phyloP scores from a whole-genome alignment of 179 eudicot species.

The Corrigiola litoralis region DNA sequence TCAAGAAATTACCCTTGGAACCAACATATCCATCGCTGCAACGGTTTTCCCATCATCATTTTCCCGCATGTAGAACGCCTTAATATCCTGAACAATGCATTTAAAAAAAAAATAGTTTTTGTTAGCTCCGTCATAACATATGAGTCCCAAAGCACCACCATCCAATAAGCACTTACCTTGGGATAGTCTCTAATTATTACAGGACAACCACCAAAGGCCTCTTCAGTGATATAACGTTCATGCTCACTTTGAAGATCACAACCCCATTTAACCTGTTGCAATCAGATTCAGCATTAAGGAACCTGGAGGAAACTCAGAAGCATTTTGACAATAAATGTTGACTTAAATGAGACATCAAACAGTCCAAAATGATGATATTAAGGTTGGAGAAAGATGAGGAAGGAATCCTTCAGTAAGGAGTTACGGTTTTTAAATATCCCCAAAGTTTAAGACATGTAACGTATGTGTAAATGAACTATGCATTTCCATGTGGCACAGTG shows the following conservation, averaged over 20 bases:
- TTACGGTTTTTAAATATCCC: no score
- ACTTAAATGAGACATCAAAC: background rate
- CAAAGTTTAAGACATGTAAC: no score
- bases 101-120: slow-evolving; percentile 1
- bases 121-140: slow-evolving; percentile 3
- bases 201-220: slow-evolving; percentile 87
- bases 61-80: slow-evolving; percentile 94
- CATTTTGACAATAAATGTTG: background rate
- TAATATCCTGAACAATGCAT: slow-evolving; percentile 61
- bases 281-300: background rate
- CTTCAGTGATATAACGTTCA: slow-evolving; percentile 89
- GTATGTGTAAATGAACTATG: no score
- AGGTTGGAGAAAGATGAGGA: background rate
- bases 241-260: slow-evolving; percentile 99
- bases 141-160: slow-evolving; percentile 1
- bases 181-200: slow-evolving; percentile 95
- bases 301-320: background rate
- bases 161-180: slow-evolving; percentile 45
- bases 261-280: slow-evolving; percentile 85
- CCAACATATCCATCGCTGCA: slow-evolving; percentile 99
- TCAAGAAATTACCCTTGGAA: slow-evolving; percentile 69
- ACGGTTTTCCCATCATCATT: slow-evolving; percentile 97
- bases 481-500: no score
- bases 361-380: background rate
- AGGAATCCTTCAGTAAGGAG: background rate